A percentile compares a stretch with the other conserved stretches of the same genome.
Conservation (phyloP, 1,139 yeast genomes). For the Martiniozyma asiatica region DNA sequence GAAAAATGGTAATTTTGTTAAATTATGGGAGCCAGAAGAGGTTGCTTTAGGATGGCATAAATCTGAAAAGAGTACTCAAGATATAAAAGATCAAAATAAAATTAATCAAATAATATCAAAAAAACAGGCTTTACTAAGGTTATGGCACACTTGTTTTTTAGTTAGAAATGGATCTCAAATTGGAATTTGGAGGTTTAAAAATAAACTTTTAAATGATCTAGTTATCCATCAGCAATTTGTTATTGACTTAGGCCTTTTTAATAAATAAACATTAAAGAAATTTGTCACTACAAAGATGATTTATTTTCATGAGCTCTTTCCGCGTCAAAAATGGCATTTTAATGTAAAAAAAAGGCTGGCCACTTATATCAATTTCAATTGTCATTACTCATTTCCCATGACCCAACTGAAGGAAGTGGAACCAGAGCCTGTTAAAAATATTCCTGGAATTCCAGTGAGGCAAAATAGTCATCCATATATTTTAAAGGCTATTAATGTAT, state of each 20-base stretch:
- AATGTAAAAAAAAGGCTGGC: too few relatives aligned
- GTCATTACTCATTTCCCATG: too few relatives aligned
- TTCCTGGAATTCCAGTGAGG: too few relatives aligned
- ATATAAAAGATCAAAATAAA: constrained; percentile 24
- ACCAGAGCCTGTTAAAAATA: too few relatives aligned
- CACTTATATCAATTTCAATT: too few relatives aligned
- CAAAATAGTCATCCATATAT: too few relatives aligned
- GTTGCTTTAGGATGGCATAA: constrained; percentile 59
- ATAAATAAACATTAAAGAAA: too few relatives aligned
- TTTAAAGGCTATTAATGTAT: too few relatives aligned
- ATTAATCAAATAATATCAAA: constrained; percentile 23
- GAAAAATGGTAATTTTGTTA: constrained; percentile 10
- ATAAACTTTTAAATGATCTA: constrained; percentile 20
- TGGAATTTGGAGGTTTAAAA: constrained; percentile 24
- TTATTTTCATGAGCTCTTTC: too few relatives aligned
- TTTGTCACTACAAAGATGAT: too few relatives aligned
- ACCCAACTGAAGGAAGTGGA: constrained; percentile 13
- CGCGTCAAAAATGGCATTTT: too few relatives aligned
- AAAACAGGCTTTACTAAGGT: constrained; percentile 27
- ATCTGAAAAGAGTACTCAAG: constrained; percentile 50
- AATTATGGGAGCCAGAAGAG: constrained; percentile 24
- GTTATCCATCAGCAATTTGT: constrained; percentile 15
- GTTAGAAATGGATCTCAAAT: constrained; percentile 25
- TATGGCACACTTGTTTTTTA: constrained; percentile 24
- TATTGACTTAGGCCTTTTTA: constrained; percentile 19